Conservation (phyloP, 306 rosid genomes). For the Prunus mira region DNA sequence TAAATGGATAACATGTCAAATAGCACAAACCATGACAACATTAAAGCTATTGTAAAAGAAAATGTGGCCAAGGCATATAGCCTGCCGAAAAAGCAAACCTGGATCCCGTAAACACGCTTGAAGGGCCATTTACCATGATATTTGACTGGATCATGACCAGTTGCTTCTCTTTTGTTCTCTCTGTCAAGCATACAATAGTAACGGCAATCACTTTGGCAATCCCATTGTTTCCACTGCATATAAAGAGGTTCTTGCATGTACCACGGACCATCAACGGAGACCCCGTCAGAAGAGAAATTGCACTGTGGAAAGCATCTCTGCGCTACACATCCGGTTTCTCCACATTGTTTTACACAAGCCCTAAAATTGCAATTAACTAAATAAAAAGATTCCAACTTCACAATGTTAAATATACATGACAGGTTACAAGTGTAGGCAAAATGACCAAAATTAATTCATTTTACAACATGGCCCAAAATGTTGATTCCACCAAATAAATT, state of each 20-base stretch:
- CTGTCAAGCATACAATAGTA: slow-evolving; percentile 68
- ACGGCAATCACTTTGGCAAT: slow-evolving; percentile 61
- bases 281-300: slow-evolving; percentile 43
- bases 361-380: slow-evolving; percentile 29
- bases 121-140: slow-evolving; percentile 89
- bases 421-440: slow-evolving; percentile 1
- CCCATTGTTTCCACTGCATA: slow-evolving; percentile 60
- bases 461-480: neutral
- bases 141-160: slow-evolving; percentile 46
- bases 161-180: slow-evolving; percentile 57
- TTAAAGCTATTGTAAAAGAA: slow-evolving; percentile 14
- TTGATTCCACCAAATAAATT: neutral
- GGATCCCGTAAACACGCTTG: slow-evolving; percentile 59
- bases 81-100: slow-evolving; percentile 47
- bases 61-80: neutral
- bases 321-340: slow-evolving; percentile 56
- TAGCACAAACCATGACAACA: slow-evolving; percentile 6
- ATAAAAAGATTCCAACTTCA: neutral
- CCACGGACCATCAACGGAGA: slow-evolving; percentile 37
- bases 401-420: neutral
- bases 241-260: slow-evolving; percentile 55
- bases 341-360: slow-evolving; percentile 59
- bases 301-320: slow-evolving; percentile 61
- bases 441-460: neutral
- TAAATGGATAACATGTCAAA: slow-evolving; percentile 22